Percentiles rank a stretch among this genome's conserved stretches.
phyloP scores from a whole-genome alignment of 106 monocot species.

The Apostasia ramifera region DNA sequence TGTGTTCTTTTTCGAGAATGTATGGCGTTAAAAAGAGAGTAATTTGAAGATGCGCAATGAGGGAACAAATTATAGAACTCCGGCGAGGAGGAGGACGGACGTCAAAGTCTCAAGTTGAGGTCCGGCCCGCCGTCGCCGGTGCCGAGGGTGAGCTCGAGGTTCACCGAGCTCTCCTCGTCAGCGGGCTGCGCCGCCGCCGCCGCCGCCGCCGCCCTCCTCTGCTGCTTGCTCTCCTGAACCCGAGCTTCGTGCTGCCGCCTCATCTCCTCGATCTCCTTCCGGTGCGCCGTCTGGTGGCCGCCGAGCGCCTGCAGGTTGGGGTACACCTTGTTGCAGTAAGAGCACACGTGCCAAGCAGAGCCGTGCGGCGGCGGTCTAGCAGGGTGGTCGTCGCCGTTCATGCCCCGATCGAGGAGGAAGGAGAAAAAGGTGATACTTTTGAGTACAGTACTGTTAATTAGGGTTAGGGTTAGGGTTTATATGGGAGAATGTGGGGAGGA shows the following conservation, averaged over 20 bases:
- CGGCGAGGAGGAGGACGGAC: too few relatives aligned
- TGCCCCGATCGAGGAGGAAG: not conserved
- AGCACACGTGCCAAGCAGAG: not conserved
- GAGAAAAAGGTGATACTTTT: not conserved
- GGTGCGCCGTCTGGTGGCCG: slow-evolving; percentile 17
- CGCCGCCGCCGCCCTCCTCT: not conserved
- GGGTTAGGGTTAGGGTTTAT: not conserved
- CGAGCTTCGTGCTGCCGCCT: not conserved
- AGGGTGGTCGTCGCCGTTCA: not conserved
- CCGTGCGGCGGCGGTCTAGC: not conserved
- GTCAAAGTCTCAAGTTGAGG: not conserved
- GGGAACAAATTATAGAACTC: too few relatives aligned
- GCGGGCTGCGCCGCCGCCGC: not conserved
- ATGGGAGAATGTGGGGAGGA: not conserved
- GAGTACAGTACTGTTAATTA: not conserved
- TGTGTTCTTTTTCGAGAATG: too few relatives aligned
- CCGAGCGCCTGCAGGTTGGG: slow-evolving; percentile 15
- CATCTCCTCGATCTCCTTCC: slow-evolving; percentile 17
- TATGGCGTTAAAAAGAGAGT: too few relatives aligned
- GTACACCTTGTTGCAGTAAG: slow-evolving; percentile 5
- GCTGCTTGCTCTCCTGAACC: not conserved
- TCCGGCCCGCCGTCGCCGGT: not conserved
- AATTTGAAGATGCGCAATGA: too few relatives aligned
- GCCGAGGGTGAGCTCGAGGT: slow-evolving; percentile 2
- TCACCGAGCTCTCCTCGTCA: not conserved